Evolutionary conservation across 2,329 filamentous ascomycete genomes (phyloP), one percentile per base, ranked within the genome.

Genomic region (Fusarium torulosum): DNA sequence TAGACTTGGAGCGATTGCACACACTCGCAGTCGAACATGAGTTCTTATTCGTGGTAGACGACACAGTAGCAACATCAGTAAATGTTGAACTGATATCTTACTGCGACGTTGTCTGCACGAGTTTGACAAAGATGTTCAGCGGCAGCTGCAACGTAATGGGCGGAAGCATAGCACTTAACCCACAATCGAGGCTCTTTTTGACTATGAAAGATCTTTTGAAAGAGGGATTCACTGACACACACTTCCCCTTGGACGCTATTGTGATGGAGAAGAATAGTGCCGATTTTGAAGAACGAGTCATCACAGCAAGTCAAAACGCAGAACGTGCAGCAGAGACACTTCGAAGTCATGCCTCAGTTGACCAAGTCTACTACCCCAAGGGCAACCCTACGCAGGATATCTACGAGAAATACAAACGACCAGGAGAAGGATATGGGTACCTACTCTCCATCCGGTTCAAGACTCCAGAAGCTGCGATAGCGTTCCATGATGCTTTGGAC

Each of bases 61-160:
- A 85, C 33, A 85, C 82, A 0, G 67, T 82, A 37, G 81, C 77
- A 6, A 81, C 77, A 13, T 80, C 82, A 27, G 79, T 78, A 67
- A 84, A 83, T 59, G 70, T 84, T 42, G 78, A 85, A 66, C 64
- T 88, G 17, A 70, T 84, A 2, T 70, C 75, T 1, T 77, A 78
- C 0, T 82, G 82, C 11, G 85, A 88, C 65, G 73, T 85, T 1
- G 56, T 87, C 20, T 72, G 84, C n/a, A 83, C 82, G 2, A 83
- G 80, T 33, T 74, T 87, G 25, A 87, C 85, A 6, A 88, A 88
- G 70, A 80, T 80, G 19, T 88, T 88, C 66, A 85, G 79, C 53
- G 86, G 86, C 6, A 82, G 81, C 61, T 82, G 83, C 25, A 83
- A 88, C 63, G 82, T 85, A 43, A 83, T 87, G 79, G 84, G 76